Conservation (phyloP, 257 asterid species). For the Fraxinus americana region DNA sequence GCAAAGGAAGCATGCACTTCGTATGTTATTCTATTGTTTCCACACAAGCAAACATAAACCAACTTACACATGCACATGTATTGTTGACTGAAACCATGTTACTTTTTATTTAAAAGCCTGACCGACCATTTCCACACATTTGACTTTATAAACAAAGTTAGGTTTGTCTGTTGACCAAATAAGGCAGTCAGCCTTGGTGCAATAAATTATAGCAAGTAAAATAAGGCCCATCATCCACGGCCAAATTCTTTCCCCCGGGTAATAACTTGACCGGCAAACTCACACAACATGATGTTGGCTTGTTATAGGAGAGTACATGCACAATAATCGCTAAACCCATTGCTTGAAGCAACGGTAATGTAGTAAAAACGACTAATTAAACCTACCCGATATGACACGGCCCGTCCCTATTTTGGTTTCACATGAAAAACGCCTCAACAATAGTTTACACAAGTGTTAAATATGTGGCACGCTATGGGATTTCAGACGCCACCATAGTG, state of each 20-base stretch:
- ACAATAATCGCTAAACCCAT: conserved; percentile 23
- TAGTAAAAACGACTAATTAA: background rate
- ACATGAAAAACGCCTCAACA: background rate
- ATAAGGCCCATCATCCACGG: conserved; percentile 24
- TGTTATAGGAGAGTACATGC: conserved; percentile 8
- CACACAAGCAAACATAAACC: conserved; percentile 31
- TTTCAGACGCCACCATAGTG: background rate
- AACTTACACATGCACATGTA: conserved; percentile 82
- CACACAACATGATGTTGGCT: background rate
- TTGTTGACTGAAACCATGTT: conserved; percentile 68
- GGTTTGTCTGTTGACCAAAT: conserved; percentile 54
- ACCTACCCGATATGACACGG: background rate
- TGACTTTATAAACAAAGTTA: conserved; percentile 47
- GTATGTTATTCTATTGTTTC: conserved; percentile 20
- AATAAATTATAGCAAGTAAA: conserved; percentile 31
- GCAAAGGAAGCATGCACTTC: background rate
- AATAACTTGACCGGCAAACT: conserved; percentile 31
- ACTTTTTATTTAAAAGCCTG: conserved; percentile 43
- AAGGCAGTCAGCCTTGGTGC: conserved; percentile 27
- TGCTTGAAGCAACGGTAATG: background rate
- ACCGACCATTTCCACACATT: conserved; percentile 43
- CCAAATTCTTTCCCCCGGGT: conserved; percentile 24
- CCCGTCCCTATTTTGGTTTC: background rate
- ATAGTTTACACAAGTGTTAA: too few relatives aligned
- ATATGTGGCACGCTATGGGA: background rate